phyloP scores from a whole-genome alignment of 208 protist species.

The Crithidia sp. region DNA sequence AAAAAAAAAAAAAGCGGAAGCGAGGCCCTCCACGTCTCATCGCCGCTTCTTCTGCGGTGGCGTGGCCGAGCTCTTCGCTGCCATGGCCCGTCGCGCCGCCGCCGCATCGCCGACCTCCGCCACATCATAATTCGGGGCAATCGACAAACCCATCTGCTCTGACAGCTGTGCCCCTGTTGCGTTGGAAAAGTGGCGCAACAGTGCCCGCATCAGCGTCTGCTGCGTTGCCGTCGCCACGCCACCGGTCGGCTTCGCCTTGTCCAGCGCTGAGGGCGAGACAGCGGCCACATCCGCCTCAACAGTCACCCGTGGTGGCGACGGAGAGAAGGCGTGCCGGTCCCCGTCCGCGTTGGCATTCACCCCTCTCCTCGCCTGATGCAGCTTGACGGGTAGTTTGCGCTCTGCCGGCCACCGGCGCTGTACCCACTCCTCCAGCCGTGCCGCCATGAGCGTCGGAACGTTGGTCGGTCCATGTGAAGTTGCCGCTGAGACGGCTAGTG shows the following conservation, averaged over 20 bases:
- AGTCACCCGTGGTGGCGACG: background rate
- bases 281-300: background rate
- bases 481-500: too few relatives aligned
- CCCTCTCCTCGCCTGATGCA: background rate
- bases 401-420: conserved; percentile 21
- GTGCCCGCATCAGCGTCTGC: conserved; percentile 51
- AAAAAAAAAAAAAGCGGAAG: conserved; percentile 6
- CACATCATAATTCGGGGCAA: conserved; percentile 60
- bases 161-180: conserved; percentile 45
- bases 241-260: conserved; percentile 34
- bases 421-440: conserved; percentile 42
- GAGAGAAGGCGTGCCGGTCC: background rate
- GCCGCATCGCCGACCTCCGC: conserved; percentile 42
- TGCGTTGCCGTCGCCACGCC: conserved; percentile 50
- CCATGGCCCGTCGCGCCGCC: conserved; percentile 34
- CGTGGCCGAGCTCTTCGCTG: conserved; percentile 8
- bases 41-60: background rate
- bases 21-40: background rate
- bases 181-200: conserved; percentile 46
- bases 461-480: background rate
- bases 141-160: conserved; percentile 44
- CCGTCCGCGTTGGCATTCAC: background rate
- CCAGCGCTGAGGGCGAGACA: conserved; percentile 8
- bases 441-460: conserved; percentile 25
- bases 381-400: background rate